Evolutionary conservation across 2,329 filamentous ascomycete genomes (phyloP).

Genomic region (Ramularia endophylla): DNA sequence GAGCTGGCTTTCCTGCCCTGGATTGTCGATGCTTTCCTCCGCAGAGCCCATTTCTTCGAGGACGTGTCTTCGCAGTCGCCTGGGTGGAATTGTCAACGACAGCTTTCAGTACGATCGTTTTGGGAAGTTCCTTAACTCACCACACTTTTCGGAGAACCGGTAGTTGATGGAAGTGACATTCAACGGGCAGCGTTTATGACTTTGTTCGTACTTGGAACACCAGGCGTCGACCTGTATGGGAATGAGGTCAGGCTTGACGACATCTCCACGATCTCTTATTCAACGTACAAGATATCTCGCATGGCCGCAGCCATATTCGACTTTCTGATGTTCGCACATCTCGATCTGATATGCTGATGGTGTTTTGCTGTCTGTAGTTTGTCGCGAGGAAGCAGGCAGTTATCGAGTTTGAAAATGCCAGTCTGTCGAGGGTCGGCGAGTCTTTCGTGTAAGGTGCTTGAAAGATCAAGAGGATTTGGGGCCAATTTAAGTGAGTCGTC

Average conservation of each 20-base stretch:
- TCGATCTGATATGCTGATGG: neutral
- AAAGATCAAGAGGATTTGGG: too few relatives aligned
- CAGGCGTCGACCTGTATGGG: neutral
- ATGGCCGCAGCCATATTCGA: constrained; percentile 54
- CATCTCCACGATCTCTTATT: too few relatives aligned
- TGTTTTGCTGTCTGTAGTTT: neutral
- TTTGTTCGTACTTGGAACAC: constrained; percentile 44
- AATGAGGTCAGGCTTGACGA: too few relatives aligned
- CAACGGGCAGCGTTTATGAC: constrained; percentile 50
- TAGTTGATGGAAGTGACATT: constrained; percentile 51
- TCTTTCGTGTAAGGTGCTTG: too few relatives aligned
- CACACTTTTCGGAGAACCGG: constrained; percentile 43
- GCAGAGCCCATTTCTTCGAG: constrained; percentile 14
- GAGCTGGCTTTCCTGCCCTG: constrained; percentile 9
- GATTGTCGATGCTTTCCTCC: constrained; percentile 13
- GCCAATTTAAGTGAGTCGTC: too few relatives aligned
- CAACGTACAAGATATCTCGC: too few relatives aligned
- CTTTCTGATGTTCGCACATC: constrained; percentile 55
- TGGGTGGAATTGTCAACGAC: too few relatives aligned
- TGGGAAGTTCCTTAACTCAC: constrained; percentile 26
- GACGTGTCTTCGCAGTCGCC: constrained; percentile 19
- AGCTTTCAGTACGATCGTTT: neutral
- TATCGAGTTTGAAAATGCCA: too few relatives aligned
- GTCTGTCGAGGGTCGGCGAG: too few relatives aligned
- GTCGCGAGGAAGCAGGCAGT: neutral